Percentiles rank a stretch among this genome's conserved stretches.
Conservation (phyloP, 2,329 filamentous ascomycete species). For the Cytospora chrysosperma region DNA sequence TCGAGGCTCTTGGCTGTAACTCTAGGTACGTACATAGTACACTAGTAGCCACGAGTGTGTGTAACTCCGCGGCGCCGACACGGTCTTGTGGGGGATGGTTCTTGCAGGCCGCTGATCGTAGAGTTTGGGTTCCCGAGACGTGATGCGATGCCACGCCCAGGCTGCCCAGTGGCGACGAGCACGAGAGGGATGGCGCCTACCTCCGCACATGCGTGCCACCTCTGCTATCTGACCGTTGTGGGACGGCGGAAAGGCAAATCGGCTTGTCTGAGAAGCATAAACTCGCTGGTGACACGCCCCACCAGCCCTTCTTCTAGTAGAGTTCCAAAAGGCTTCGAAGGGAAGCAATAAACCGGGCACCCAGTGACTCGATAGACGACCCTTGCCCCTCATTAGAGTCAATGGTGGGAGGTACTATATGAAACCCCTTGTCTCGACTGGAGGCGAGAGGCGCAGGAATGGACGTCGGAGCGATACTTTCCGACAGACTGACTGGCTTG, state of each 20-base stretch:
- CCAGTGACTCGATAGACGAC: neutral
- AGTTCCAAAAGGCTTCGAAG: constrained; percentile 17
- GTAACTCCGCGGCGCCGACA: too few species aligned
- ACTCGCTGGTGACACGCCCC: neutral
- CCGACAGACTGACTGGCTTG: neutral
- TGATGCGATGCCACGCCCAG: constrained; percentile 8
- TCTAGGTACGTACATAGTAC: too few species aligned
- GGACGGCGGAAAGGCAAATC: neutral
- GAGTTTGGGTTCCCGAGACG: neutral
- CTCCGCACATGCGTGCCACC: neutral
- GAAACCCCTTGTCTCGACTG: constrained; percentile 10
- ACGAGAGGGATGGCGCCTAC: too few species aligned
- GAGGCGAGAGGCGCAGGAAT: neutral
- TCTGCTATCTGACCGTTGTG: neutral
- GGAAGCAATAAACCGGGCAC: neutral
- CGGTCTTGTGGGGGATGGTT: too few species aligned
- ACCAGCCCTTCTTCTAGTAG: neutral
- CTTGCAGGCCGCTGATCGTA: too few species aligned
- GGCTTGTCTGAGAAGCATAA: neutral
- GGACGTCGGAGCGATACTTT: neutral
- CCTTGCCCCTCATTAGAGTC: neutral
- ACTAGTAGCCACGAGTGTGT: too few species aligned
- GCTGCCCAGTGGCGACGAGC: neutral
- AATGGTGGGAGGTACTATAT: neutral
- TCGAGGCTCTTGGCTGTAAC: neutral